Percentiles rank a stretch among this genome's conserved stretches.
These are phyloP conservation scores for Neonectria magnoliae DNA, from an alignment of 2,329 filamentous ascomycete genomes.

Conservation along the genomic window DNA sequence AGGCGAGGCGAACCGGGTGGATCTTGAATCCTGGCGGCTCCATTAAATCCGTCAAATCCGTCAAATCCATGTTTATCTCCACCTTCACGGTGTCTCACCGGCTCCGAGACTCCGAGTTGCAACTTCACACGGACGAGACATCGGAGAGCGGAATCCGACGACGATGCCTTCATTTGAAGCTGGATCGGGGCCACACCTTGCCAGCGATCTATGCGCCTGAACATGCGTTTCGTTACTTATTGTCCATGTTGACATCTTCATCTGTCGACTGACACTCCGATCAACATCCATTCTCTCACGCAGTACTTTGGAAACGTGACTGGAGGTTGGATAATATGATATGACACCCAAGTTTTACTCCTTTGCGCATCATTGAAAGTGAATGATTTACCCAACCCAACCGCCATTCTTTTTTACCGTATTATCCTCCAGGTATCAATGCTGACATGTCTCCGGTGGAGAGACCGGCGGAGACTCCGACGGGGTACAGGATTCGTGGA, in stretches of 20 bases:
- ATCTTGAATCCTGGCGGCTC: not conserved
- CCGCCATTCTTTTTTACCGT: not conserved
- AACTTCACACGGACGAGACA: not conserved
- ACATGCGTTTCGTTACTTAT: too few relatives aligned
- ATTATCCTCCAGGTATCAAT: too few relatives aligned
- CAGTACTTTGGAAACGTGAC: too few relatives aligned
- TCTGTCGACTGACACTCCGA: too few relatives aligned
- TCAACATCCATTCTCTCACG: not conserved
- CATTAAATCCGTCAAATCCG: not conserved
- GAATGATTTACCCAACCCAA: too few relatives aligned
- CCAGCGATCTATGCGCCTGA: too few relatives aligned
- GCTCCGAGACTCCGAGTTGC: not conserved
- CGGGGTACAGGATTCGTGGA: not conserved
- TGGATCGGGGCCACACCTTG: too few relatives aligned
- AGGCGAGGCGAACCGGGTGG: not conserved
- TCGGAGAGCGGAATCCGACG: not conserved
- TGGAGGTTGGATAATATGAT: not conserved
- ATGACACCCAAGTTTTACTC: too few relatives aligned
- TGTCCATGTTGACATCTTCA: too few relatives aligned
- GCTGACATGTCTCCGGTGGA: not conserved
- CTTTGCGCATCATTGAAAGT: too few relatives aligned
- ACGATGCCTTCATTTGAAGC: not conserved
- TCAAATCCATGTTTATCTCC: not conserved
- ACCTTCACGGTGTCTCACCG: not conserved
- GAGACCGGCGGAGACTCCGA: not conserved